phyloP scores from a whole-genome alignment of 441 rosid species.

The Adansonia gregorii region DNA sequence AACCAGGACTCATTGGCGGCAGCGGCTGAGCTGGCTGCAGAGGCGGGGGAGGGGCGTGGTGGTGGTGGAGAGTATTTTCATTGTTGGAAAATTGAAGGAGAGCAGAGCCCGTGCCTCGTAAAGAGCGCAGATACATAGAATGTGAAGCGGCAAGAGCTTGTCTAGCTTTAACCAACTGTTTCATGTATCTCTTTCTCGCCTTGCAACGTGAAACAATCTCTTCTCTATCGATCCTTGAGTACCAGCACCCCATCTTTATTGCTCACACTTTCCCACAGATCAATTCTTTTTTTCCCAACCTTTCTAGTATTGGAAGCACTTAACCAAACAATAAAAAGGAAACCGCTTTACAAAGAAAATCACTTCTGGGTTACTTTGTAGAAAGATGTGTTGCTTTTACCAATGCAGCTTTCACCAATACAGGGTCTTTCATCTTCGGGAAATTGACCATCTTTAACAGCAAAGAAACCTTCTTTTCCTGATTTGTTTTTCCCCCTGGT shows the following conservation, averaged over 20 bases:
- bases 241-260: slow-evolving; percentile 79
- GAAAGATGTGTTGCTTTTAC: slow-evolving; percentile 31
- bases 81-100: slow-evolving; percentile 73
- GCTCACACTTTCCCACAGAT: slow-evolving; percentile 21
- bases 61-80: slow-evolving; percentile 63
- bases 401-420: slow-evolving; percentile 26
- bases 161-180: slow-evolving; percentile 83
- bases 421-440: slow-evolving; percentile 25
- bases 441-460: neutral
- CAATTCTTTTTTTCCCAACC: slow-evolving; percentile 3
- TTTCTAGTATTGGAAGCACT: neutral
- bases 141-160: slow-evolving; percentile 79
- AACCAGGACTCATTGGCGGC: slow-evolving; percentile 61
- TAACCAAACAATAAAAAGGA: slow-evolving; percentile 15
- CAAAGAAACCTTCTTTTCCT: slow-evolving; percentile 5
- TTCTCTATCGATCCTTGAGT: slow-evolving; percentile 74
- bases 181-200: slow-evolving; percentile 86
- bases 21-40: slow-evolving; percentile 33
- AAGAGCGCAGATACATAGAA: slow-evolving; percentile 85
- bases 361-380: neutral
- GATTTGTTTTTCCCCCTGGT: neutral
- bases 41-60: slow-evolving; percentile 41
- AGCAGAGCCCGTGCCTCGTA: slow-evolving; percentile 81
- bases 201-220: slow-evolving; percentile 87
- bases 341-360: slow-evolving; percentile 26